phyloP scores from a whole-genome alignment of 164 flowering plant species.

The Chimonanthus praecox region DNA sequence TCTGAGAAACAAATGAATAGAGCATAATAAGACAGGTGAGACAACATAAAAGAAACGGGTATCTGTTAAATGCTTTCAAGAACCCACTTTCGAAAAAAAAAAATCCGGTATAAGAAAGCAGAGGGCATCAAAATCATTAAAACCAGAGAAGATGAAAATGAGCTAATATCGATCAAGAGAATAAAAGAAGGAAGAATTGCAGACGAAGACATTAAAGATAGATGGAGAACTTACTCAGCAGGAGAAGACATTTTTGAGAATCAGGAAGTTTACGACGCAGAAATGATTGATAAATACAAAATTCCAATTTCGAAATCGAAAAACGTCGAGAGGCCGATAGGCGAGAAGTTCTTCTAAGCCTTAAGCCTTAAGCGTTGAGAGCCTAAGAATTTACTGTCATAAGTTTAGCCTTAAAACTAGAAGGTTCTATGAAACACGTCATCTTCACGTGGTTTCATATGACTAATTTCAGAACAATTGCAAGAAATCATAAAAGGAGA shows the following conservation, averaged over 20 bases:
- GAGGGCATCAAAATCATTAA: neutral
- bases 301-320: neutral
- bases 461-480: no score
- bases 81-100: neutral
- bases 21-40: neutral
- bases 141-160: neutral
- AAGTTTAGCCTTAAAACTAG: no score
- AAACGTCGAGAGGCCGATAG: no score
- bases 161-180: neutral
- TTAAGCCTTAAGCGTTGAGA: no score
- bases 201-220: neutral
- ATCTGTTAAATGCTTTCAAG: neutral
- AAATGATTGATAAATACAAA: neutral
- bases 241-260: conserved; percentile 9
- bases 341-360: no score
- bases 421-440: no score
- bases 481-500: no score
- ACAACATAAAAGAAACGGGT: neutral
- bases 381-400: no score
- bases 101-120: neutral
- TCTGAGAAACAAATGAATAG: neutral
- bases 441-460: no score
- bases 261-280: no score
- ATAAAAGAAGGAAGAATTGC: neutral
- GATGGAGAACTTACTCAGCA: conserved; percentile 6